Evolutionary conservation across 1,284 basidiomycete species (phyloP), one percentile per base, ranked within the genome.

Genomic region (Rhodotorula sp.): DNA sequence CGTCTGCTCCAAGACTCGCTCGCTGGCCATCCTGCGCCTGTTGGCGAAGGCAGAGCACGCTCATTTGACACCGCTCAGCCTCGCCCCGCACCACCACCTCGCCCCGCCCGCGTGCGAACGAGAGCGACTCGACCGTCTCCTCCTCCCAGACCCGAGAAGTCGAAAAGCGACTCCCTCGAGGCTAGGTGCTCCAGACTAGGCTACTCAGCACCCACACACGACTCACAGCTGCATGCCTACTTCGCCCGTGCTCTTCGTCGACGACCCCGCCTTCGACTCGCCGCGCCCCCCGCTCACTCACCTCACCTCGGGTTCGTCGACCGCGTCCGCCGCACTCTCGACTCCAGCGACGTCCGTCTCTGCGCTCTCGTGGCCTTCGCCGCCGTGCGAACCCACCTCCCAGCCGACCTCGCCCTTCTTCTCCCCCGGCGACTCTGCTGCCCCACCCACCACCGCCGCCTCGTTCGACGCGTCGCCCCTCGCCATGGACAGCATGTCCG

Each of bases 341-440:
- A 63, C 70, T 1, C 56, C 63, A 6, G 60, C 66, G 34, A 62
- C 62, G 30, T 64, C 62, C 34, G 32, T 55, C 36, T 30, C 30
- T 49, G 3, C n/a, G 48, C 48, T 44, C 13, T 29, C 63, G 29
- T 54, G 29, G 10, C 48, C 59, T 15, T 19, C 49, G 8, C 19
- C 6, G 6, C 52, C 47, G 24, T 32, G 56, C 39, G 30, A 47
- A 19, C 49, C 32, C 8, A 11, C 30, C 58, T 15, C 34, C 22
- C 5, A 24, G 24, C 13, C 53, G 30, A 32, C n/a, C 27, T 30
- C 34, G 24, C 39, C 30, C 46, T 20, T 7, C 34, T 53, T 30
- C 5, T 19, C 55, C 34, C 46, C 57, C 32, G 22, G 48, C 30
- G 32, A 19, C 48, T 29, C 58, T 13, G 27, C 22, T 30, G 39